Base-by-base conservation (phyloP, 441 rosid genomes). In the Pelargonium australe region DNA sequence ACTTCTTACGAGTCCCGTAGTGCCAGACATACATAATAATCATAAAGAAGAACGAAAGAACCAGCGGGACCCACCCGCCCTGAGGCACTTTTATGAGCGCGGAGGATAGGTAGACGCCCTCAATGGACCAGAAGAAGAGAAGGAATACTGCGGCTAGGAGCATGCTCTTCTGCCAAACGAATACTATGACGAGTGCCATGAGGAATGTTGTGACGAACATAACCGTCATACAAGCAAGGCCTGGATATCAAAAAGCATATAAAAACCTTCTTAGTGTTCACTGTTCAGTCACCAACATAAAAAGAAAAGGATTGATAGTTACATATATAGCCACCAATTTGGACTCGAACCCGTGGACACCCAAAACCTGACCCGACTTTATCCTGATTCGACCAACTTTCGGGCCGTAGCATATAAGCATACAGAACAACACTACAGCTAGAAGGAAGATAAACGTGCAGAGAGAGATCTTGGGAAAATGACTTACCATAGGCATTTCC, bases 401-500 rank as follows among this genome's bases (percentile, higher is more conserved):
- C 2, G 31, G 75, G 63, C 16, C 72, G 17, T 68, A 53, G 31
- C 49, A 41, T 65, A 34, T 14, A 20, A 61, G 64, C 64, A 20
- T 5, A 8, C 31, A 28, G 5, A 20, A 9, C 7, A 20, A 23
- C 31, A 61, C 13, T 61, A 20, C 11, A 20, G 31, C 31, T 16
- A 16, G 0, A 64, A 64, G 31, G 49, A 9, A n/a, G n/a, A n/a
- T 16, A n/a, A 7, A 17, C 45, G 41, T 37, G n/a, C 13, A 49
- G 55, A 61, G 14, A 67, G 9, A 19, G 31, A 41, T 19, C n/a
- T 28, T 44, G 13, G 43, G 34, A 69, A 40, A 51, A 67, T 12
- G 71, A 72, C 80, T 80, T 80, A 93, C 97, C 97, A 58, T 93
- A 93, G 73, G 97, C 98, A 85, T 93, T 89, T 84, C 96, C 97